Conservation (phyloP, 108 stramenopile species). For the Cyclotella cryptica region DNA sequence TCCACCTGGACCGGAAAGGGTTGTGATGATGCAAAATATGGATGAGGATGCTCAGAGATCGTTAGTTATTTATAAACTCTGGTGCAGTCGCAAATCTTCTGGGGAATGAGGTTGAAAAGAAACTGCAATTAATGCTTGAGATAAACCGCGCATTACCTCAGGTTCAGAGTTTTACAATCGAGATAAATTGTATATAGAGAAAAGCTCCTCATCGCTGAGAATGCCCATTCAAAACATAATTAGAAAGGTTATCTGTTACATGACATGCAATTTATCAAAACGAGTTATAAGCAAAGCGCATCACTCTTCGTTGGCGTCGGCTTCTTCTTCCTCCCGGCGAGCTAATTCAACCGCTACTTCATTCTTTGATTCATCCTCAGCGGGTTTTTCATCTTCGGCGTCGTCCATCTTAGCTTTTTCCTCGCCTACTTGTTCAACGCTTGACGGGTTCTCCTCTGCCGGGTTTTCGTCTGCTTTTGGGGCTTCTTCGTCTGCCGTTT, state of each 20-base stretch:
- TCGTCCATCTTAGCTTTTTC: neutral
- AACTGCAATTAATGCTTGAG: too few relatives aligned
- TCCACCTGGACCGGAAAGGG: conserved; percentile 63
- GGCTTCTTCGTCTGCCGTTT: neutral
- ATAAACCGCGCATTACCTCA: too few relatives aligned
- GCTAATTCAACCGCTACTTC: conserved; percentile 7
- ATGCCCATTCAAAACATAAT: too few relatives aligned
- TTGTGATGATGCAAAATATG: conserved; percentile 56
- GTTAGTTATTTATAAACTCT: conserved; percentile 70
- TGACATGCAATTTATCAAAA: neutral
- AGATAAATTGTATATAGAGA: too few relatives aligned
- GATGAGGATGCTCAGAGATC: conserved; percentile 58
- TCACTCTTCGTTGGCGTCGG: neutral
- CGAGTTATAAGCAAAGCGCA: neutral
- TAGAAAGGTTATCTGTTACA: neutral
- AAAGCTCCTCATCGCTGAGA: too few relatives aligned
- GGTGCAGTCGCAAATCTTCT: conserved; percentile 27
- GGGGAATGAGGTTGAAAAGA: neutral
- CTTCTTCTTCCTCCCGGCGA: conserved; percentile 1
- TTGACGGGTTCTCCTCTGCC: neutral
- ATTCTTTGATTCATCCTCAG: neutral
- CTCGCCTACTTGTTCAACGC: neutral
- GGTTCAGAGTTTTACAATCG: too few relatives aligned
- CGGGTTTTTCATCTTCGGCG: neutral
- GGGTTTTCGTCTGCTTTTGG: neutral